Percentiles rank a stretch among this genome's conserved stretches.
Conservation (phyloP, 2,329 filamentous ascomycete genomes). For the Magnaporthales sp. region DNA sequence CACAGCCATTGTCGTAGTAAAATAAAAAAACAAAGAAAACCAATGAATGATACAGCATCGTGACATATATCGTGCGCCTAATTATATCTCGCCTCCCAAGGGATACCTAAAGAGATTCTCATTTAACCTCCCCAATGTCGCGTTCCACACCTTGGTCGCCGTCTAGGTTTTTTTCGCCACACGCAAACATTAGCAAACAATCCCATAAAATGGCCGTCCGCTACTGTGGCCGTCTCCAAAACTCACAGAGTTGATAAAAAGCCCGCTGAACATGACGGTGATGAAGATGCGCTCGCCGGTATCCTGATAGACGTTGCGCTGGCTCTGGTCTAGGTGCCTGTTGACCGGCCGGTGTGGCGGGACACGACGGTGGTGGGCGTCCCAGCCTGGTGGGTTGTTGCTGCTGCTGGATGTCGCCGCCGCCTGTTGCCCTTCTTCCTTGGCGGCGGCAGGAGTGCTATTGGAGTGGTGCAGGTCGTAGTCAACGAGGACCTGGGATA, state of each 20-base stretch:
- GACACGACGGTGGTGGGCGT: slow-evolving; percentile 13
- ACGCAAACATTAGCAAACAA: slow-evolving; percentile 5
- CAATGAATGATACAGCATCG: neutral
- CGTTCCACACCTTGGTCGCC: slow-evolving; percentile 36
- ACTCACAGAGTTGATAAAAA: slow-evolving; percentile 13
- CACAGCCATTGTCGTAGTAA: no score
- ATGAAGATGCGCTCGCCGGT: slow-evolving; percentile 13
- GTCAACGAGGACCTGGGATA: neutral
- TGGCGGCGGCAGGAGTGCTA: neutral
- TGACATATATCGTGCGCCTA: neutral
- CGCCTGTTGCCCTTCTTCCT: neutral
- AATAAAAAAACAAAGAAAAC: neutral
- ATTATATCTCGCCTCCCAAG: slow-evolving; percentile 40
- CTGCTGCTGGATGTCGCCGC: neutral
- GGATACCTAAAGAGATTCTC: slow-evolving; percentile 39
- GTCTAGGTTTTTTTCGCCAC: slow-evolving; percentile 17
- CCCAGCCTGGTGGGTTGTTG: slow-evolving; percentile 13
- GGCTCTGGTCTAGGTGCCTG: slow-evolving; percentile 10
- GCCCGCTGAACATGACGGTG: slow-evolving; percentile 16
- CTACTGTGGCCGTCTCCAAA: neutral
- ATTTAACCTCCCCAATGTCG: slow-evolving; percentile 38
- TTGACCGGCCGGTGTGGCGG: slow-evolving; percentile 16
- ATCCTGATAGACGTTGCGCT: slow-evolving; percentile 12
- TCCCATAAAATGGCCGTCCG: neutral
- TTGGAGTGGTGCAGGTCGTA: slow-evolving; percentile 2